Base-by-base conservation (phyloP, 495 filamentous ascomycete species). In the Xylaria grammica region DNA sequence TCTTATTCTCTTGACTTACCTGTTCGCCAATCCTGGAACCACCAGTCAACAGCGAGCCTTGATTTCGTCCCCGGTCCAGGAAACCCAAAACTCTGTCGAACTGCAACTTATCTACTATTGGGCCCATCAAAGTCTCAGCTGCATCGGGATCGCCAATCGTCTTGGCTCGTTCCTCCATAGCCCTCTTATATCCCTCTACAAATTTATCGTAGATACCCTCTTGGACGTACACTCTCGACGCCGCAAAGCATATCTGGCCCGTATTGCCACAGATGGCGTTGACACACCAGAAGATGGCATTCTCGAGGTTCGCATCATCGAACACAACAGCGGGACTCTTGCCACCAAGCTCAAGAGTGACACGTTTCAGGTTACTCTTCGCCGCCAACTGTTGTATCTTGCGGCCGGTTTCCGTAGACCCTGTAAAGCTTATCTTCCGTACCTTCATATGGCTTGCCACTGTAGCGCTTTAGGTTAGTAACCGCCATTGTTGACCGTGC, bases 311-410 rank as follows among this genome's bases (percentile, higher is more conserved):
- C 1, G 87, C 86, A 65, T 91, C 90, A 0, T 86, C 83, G 51
- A 90, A 84, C 34, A 92, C 75, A 59, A 92, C 76, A 40, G 85
- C 74, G 0, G 90, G 89, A 40, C 82, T 87, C 76, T 91, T 92
- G 19, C 90, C 90, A 40, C 90, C 90, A 6, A 92, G 82, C 71
- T 93, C 90, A 81, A 92, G 86, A 13, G 88, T 91, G 30, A 90
- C 85, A 68, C 87, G 89, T 69, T 86, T 88, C 53, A 87, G 67
- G 56, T 85, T 86, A 2, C 69, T 76, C 36, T 74, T 70, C 0
- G 80, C 75, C 2, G 84, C 75, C 57, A 66, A 60, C 62, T 75
- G 68, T 42, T 77, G 71, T 32, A 82, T 71, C 45, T 80, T 78
- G 20, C 73, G 78, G 2, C 74, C 77, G 8, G 78, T 75, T 13